Conservation (phyloP, 2,329 filamentous ascomycete species). For the Monosporascus sp. region DNA sequence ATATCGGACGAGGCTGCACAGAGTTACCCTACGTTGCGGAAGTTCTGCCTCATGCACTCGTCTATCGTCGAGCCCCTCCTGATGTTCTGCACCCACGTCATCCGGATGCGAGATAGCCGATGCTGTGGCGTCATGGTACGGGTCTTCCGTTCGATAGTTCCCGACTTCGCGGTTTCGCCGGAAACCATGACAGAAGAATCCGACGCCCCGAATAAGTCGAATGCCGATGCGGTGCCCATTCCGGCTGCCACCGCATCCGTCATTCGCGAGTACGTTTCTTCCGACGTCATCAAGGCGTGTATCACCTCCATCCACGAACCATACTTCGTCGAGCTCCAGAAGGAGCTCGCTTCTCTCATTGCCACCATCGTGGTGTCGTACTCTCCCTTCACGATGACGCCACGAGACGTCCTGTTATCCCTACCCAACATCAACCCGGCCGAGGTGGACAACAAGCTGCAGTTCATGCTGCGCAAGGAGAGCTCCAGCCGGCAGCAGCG, state of each 20-base stretch:
- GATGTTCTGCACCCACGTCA: slow-evolving; percentile 84
- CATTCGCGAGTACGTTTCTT: slow-evolving; percentile 85
- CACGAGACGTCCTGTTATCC: slow-evolving; percentile 68
- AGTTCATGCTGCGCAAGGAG: slow-evolving; percentile 52
- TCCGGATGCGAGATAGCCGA: slow-evolving; percentile 83
- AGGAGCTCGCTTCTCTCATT: slow-evolving; percentile 83
- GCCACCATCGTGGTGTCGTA: slow-evolving; percentile 80
- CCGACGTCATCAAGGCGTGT: slow-evolving; percentile 82
- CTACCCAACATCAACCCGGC: slow-evolving; percentile 69
- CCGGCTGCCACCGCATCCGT: slow-evolving; percentile 52
- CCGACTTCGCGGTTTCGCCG: slow-evolving; percentile 56
- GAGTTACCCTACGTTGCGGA: slow-evolving; percentile 59
- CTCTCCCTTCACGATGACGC: slow-evolving; percentile 61
- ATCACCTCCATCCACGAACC: slow-evolving; percentile 89
- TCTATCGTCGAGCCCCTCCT: slow-evolving; percentile 82
- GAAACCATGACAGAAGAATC: slow-evolving; percentile 3
- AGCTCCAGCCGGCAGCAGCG: slow-evolving; percentile 71
- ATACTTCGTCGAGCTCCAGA: slow-evolving; percentile 95
- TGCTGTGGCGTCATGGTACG: slow-evolving; percentile 82
- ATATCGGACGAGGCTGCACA: slow-evolving; percentile 20
- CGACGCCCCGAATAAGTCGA: slow-evolving; percentile 8
- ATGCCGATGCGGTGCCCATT: slow-evolving; percentile 39
- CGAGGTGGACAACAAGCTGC: slow-evolving; percentile 61
- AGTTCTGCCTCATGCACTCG: slow-evolving; percentile 75
- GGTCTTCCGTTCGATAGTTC: slow-evolving; percentile 79